Evolutionary conservation across 1,139 yeast genomes (phyloP), one percentile per base, ranked within the genome.

Genomic region (Yamadazyma conglobata): DNA sequence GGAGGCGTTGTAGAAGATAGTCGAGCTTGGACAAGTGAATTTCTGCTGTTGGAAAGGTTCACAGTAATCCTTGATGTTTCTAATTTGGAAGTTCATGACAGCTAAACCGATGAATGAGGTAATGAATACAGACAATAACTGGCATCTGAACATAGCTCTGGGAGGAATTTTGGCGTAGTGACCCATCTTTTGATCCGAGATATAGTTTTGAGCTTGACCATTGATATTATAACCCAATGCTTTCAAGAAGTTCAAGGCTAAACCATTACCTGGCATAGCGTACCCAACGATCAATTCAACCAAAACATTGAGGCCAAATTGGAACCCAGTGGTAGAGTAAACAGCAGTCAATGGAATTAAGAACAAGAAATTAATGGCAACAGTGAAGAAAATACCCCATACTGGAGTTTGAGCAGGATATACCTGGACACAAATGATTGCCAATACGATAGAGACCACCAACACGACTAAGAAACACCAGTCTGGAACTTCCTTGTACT

Each of bases 161-260:
- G 84, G 84, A 6, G 83, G 77, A 29, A 78, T 49, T 37, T 70
- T 73, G 11, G 72, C 58, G 47, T 78, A 78, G 51, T 77, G 85
- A 3, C 73, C 83, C 61, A 70, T 48, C 50, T 78, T 78, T 53
- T 74, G 74, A 44, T 73, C 73, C 4, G 70, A 48, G 31, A 75
- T 59, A 54, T 69, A 77, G 47, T 60, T 63, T 30, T 73, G 73
- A 10, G 83, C 80, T 54, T 77, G 83, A 3, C 72, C 73, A 50
- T 70, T 74, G 41, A 75, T 73, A 47, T 74, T 76, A 40, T 68
- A 67, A 18, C 83, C 84, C 35, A 64, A 66, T 3, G 79, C 76
- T 47, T 77, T 77, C 42, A 77, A 56, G 21, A 72, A 65, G 68
- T 72, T 77, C 39, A 77, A 54, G 2, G 84, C 83, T 30, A 64